Base-by-base conservation (phyloP, 1,139 yeast genomes). In the Kodamaea suecica region DNA sequence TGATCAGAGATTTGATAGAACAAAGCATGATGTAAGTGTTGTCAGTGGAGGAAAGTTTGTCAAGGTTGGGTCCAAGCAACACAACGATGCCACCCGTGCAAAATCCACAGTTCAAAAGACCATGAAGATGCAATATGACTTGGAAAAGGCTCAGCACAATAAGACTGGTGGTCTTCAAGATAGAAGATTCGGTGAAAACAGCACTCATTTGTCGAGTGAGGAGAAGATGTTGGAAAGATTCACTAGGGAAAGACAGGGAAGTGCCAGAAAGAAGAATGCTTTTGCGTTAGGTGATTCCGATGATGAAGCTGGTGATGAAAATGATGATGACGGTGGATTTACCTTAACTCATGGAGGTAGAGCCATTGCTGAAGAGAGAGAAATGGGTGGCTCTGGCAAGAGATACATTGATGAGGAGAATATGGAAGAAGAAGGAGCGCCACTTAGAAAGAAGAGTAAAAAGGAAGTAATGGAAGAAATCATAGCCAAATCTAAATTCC, bases 381-480 rank as follows among this genome's bases (percentile, higher is more conserved):
- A 42, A 19, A 40, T 45, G 38, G 52, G 49, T 12, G 26, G 24
- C 1, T 19, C 30, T n/a, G 11, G 17, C 8, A 53, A 47, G 15
- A 57, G 49, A 10, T 66, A 59, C 25, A 59, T 52, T 5, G 70
- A 63, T 30, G 74, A 62, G 29, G 75, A 66, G 34, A 48, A 49
- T 17, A 34, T 52, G 16, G 59, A 52, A 5, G 58, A 50, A 2
- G 70, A 57, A 4, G 58, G 50, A 2, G 70, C 56, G 4, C 67
- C 70, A 5, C 66, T 69, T 20, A 75, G 79, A 41, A 86, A 84
- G 57, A 94, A 88, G 63, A 76, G 92, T 20, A 90, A 92, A 55
- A 85, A 87, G 29, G 98, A 94, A 58, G 95, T 94, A 27, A 92
- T 94, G 98, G 81, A 86, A 50, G 99, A 94, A 59, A 78, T 94